Percentiles rank a stretch among this genome's conserved stretches.
Evolutionary conservation across 306 rosid species (phyloP).

Genomic region (Senna tora): DNA sequence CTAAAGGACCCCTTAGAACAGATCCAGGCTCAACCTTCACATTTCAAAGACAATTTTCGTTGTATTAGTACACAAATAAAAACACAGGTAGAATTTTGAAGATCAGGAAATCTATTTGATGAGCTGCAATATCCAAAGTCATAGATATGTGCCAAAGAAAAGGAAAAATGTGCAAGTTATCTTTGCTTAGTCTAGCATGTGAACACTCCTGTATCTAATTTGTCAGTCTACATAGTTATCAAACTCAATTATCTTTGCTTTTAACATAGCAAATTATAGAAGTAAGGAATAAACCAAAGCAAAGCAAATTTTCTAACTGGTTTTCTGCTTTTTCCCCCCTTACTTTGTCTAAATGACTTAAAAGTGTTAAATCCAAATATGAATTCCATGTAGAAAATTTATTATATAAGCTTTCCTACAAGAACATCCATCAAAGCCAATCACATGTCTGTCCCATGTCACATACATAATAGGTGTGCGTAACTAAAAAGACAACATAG

Average conservation of each 20-base stretch:
- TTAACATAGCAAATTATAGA: slow-evolving; percentile 6
- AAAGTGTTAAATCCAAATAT: slow-evolving; percentile 18
- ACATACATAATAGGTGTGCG: slow-evolving; percentile 26
- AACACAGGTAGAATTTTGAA: slow-evolving; percentile 21
- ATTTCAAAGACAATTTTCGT: slow-evolving; percentile 42
- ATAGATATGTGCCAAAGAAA: slow-evolving; percentile 26
- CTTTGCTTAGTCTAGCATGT: not conserved
- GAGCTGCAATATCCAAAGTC: slow-evolving; percentile 20
- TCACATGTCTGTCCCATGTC: slow-evolving; percentile 14
- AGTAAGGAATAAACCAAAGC: not conserved
- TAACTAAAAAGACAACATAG: slow-evolving; percentile 19
- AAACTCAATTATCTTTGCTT: slow-evolving; percentile 22
- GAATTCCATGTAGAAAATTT: not conserved
- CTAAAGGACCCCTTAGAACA: slow-evolving; percentile 84
- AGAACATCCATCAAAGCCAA: slow-evolving; percentile 34
- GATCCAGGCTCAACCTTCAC: slow-evolving; percentile 88
- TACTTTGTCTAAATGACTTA: not conserved
- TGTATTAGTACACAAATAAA: slow-evolving; percentile 36
- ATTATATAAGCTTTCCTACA: slow-evolving; percentile 28
- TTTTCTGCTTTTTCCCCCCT: no score
- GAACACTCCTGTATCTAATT: not conserved
- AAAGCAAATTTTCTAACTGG: not conserved
- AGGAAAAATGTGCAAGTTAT: slow-evolving; percentile 25
- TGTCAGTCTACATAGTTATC: slow-evolving; percentile 7
- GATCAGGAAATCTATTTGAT: slow-evolving; percentile 29